Percentiles rank a stretch among this genome's conserved stretches.
phyloP scores from a whole-genome alignment of 768 basidiomycete species.

The Kondoa subrosea region DNA sequence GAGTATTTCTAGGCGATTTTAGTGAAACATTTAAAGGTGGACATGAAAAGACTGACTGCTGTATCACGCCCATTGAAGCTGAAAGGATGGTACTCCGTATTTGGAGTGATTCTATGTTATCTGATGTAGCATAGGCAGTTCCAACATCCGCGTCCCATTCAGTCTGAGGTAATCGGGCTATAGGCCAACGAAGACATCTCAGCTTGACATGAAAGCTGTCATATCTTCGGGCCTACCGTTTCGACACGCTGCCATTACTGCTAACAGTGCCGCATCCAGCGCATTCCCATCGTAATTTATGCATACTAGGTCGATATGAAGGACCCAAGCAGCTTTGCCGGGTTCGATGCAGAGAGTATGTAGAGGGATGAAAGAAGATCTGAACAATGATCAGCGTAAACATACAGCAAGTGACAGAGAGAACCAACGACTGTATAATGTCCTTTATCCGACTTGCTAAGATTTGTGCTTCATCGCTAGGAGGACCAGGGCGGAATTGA shows the following conservation, averaged over 20 bases:
- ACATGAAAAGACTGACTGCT: conserved; percentile 41
- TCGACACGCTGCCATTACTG: conserved; percentile 67
- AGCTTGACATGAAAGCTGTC: no score
- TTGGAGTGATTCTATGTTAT: conserved; percentile 23
- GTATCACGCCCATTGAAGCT: conserved; percentile 62
- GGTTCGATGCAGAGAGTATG: conserved; percentile 60
- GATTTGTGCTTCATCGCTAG: conserved; percentile 81
- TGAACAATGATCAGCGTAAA: conserved; percentile 28
- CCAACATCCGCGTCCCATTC: conserved; percentile 49
- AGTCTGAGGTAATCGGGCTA: conserved; percentile 59
- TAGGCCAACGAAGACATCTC: background rate
- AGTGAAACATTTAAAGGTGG: background rate
- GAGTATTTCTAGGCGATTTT: conserved; percentile 38
- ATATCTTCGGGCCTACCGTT: no score
- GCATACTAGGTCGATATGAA: conserved; percentile 89
- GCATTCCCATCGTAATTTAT: conserved; percentile 96
- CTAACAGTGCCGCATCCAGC: conserved; percentile 74
- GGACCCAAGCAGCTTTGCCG: conserved; percentile 68
- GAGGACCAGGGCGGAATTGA: conserved; percentile 86
- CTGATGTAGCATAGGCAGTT: conserved; percentile 30
- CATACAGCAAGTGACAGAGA: background rate
- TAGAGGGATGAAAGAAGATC: conserved; percentile 50
- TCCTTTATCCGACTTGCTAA: conserved; percentile 69
- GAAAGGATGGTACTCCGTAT: conserved; percentile 33
- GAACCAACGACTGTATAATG: conserved; percentile 50